Base-by-base conservation (phyloP, 2,329 filamentous ascomycete genomes). In the Aspergillus sp. region DNA sequence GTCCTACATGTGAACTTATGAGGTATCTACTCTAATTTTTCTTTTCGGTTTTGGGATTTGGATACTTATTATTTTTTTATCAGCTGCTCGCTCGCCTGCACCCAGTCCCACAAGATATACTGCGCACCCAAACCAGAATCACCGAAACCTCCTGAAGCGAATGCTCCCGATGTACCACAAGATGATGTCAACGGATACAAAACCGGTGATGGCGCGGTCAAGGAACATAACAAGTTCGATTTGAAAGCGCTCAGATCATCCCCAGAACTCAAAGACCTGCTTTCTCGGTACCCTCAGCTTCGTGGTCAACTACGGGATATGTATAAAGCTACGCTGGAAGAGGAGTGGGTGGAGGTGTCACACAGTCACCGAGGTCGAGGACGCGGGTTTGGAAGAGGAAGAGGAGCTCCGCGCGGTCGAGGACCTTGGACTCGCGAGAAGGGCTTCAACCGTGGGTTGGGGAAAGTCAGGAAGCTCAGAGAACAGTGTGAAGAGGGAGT, bases 81-180 rank as follows among this genome's bases (percentile, higher is more conserved):
- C 49, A 74, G 71, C 49, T 74, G 72, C 44, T 74, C 71, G 7
- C 62, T 74, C 32, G 60, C 55, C 29, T 74, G 72, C 52, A 69
- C 68, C 32, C 66, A 72, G 42, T 58, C 62, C 5, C 71, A 74
- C 52, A 71, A 72, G 52, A 61, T 62, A 12, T 65, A 65, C 44
- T 74, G 71, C 48, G 56, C 58, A 13, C 62, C 65, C n/a, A 60
- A 60, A 49, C 39, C 52, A 13, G 48, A 53, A 29, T 31, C 49
- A 27, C 34, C 42, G 46, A 42, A 29, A 26, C 46, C 29, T 0
- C 12, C 13, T n/a, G 11, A 40, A 12, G 7, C 10, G 19, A 13
- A 6, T 12, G 27, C 27, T 28, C 9, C 19, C 35, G 7, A 37
- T 5, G 19, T 19, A 19, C 19, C 19, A 19, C 19, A 19, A 19